Base-by-base conservation (phyloP, 1,284 basidiomycete species). In the Austroboletus novae-zelandiae region DNA sequence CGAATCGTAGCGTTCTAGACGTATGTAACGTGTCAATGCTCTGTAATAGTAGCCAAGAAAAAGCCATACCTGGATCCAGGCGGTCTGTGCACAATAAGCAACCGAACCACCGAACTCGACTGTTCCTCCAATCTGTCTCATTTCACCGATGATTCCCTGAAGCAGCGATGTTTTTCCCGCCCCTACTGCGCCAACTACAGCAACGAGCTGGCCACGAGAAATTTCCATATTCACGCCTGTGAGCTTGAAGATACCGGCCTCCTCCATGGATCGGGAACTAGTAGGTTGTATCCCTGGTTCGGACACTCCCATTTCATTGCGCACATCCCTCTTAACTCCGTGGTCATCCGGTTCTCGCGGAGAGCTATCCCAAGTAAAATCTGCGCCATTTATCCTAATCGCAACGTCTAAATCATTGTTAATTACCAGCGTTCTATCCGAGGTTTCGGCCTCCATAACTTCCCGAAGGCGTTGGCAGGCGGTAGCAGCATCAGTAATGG, bases 311-410 rank as follows among this genome's bases (percentile, higher is more conserved):
- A 23, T 23, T 23, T 23, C 5, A 23, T 23, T 5, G 20, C 20
- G 5, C 20, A 23, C 20, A 5, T 23, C 20, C 20, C 20, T 23
- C 20, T 23, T 23, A 5, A 23, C 20, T 23, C 5, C 2, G 20
- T 5, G 20, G 20, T 47, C 68, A 45, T 72, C 73, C 5, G 59
- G 56, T 44, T 80, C 73, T 40, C 81, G 73, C 43, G 86, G 82
- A 6, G 88, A 83, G 4, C 81, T 79, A 61, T 96, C 93, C 93
- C 94, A 96, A 0, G 83, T 83, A 66, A 95, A 95, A 10, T 82
- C 80, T 4, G 83, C 91, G 49, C 77, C 72, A 36, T 80, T 72
- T 43, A 90, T 79, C 48, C 78, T 74, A 50, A 96, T 61, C 3
- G 90, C 92, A 36, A 74, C 71, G 10, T 78, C 71, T 30, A 89